phyloP scores from a whole-genome alignment of 1,284 basidiomycete genomes.

The Ceratobasidium sp. region DNA sequence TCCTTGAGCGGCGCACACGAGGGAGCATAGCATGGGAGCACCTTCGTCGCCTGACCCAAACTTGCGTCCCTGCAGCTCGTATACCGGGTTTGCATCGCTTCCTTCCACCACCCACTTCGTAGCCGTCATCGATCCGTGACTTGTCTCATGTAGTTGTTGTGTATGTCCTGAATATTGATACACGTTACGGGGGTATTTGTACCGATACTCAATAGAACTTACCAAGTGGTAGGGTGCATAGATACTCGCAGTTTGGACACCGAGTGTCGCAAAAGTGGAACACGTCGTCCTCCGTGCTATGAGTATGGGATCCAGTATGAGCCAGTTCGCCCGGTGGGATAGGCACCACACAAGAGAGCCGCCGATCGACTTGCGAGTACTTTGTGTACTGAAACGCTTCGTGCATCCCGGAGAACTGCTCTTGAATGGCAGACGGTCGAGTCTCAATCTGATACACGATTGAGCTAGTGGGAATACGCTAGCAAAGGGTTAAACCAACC shows the following conservation, averaged over 20 bases:
- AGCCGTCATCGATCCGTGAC: constrained; percentile 73
- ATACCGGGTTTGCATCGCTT: constrained; percentile 59
- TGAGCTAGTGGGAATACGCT: not conserved
- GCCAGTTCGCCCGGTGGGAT: constrained; percentile 61
- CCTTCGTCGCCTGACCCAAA: constrained; percentile 70
- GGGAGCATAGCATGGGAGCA: constrained; percentile 73
- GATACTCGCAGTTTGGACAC: constrained; percentile 70
- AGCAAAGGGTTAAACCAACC: not conserved
- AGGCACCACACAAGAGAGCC: constrained; percentile 63
- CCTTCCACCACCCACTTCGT: constrained; percentile 70
- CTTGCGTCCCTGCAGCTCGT: constrained; percentile 69
- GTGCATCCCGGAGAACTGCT: constrained; percentile 66
- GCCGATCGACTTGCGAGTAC: constrained; percentile 59
- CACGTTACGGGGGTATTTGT: not conserved
- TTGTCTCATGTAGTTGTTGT: constrained; percentile 72
- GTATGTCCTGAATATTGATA: constrained; percentile 63
- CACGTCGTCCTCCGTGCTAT: constrained; percentile 60
- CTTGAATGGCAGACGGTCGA: constrained; percentile 68
- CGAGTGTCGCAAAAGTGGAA: constrained; percentile 69
- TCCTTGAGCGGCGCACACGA: constrained; percentile 68
- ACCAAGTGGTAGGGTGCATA: constrained; percentile 71
- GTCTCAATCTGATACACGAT: constrained; percentile 68
- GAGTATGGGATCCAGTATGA: constrained; percentile 66
- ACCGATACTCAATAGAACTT: not conserved
- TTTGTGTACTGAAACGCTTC: constrained; percentile 65